Conservation (phyloP, 1,284 basidiomycete species). For the Mycena sp. region DNA sequence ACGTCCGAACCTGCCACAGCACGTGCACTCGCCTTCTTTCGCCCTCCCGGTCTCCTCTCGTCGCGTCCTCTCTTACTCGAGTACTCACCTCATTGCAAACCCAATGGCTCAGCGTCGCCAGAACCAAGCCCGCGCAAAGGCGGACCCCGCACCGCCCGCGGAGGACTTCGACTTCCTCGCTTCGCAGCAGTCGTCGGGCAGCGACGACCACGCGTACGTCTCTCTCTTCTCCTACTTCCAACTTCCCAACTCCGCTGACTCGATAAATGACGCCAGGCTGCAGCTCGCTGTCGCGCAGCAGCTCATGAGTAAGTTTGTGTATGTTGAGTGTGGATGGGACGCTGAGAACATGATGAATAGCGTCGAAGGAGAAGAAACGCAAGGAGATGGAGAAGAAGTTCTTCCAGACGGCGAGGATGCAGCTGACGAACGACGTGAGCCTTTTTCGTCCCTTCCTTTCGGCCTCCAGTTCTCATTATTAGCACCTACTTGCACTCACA, state of each 20-base stretch:
- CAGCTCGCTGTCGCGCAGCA: constrained; percentile 29
- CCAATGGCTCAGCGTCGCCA: too few relatives aligned
- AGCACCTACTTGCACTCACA: too few relatives aligned
- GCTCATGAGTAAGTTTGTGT: constrained; percentile 17
- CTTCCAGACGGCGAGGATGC: constrained; percentile 19
- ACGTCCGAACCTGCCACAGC: too few relatives aligned
- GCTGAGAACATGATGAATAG: neutral
- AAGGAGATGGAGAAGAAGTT: constrained; percentile 29
- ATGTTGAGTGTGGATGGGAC: neutral
- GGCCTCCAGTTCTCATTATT: neutral
- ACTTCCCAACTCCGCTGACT: neutral
- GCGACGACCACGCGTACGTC: constrained; percentile 27
- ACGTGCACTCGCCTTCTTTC: too few relatives aligned
- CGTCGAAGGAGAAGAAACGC: constrained; percentile 28
- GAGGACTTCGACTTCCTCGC: constrained; percentile 30
- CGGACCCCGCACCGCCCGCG: too few relatives aligned
- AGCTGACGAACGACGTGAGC: constrained; percentile 16
- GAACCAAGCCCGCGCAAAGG: too few relatives aligned
- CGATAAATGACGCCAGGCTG: neutral
- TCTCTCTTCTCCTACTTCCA: neutral
- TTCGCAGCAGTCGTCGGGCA: constrained; percentile 28
- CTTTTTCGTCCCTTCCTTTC: neutral
- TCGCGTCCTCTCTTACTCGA: too few relatives aligned
- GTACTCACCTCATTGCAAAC: too few relatives aligned
- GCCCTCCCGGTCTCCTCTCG: too few relatives aligned